phyloP scores from a whole-genome alignment of 225 moss, liverwort and hornwort genomes.

The Pseudisothecium myosuroides region DNA sequence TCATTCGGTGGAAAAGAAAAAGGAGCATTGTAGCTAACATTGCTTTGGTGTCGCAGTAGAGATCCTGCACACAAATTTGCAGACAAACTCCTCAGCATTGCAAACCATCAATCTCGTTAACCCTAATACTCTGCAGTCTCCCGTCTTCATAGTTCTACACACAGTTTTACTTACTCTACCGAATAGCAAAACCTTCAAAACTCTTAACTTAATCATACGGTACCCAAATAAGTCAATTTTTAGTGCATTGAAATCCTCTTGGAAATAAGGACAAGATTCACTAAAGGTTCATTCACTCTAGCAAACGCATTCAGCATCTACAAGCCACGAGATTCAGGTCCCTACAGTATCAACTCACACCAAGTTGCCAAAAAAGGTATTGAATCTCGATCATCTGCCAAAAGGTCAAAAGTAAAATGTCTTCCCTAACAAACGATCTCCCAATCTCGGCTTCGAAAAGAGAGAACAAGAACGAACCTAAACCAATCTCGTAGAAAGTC shows the following conservation, averaged over 20 bases:
- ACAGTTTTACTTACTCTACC: neutral
- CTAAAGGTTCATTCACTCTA: no score
- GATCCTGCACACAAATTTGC: neutral
- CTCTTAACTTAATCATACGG: neutral
- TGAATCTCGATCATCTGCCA: neutral
- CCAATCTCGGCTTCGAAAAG: no score
- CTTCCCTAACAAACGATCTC: no score
- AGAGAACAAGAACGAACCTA: no score
- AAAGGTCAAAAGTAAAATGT: no score
- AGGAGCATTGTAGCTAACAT: neutral
- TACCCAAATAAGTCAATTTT: neutral
- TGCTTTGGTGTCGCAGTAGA: neutral
- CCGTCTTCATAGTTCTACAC: neutral
- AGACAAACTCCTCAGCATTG: neutral
- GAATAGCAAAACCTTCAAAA: neutral
- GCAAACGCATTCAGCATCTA: neutral
- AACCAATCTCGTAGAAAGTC: no score
- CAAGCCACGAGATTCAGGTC: neutral
- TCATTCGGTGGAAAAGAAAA: neutral
- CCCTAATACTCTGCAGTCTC: neutral
- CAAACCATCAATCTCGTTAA: neutral
- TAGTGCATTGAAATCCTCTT: neutral
- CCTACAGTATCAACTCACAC: neutral
- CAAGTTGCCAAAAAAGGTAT: neutral
- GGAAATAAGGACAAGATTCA: neutral